Percentiles rank a stretch among this genome's conserved stretches.
phyloP scores from a whole-genome alignment of 805 yeast species.

The Candida sphagnicola region DNA sequence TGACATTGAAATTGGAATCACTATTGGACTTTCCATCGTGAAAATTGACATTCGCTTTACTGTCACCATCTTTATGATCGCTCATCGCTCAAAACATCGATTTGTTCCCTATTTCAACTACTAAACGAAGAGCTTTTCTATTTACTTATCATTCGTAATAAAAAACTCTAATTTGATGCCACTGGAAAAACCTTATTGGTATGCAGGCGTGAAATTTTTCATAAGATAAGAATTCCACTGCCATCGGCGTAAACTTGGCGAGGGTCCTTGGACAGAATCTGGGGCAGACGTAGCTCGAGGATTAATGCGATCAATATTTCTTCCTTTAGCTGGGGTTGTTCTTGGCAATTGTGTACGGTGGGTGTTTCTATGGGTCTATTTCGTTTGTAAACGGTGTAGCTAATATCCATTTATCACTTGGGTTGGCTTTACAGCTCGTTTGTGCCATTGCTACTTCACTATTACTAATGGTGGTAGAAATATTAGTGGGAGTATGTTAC shows the following conservation, averaged over 20 bases:
- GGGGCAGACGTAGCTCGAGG: background rate
- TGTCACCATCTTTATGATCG: background rate
- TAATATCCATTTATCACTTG: too few relatives aligned
- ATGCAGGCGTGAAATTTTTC: background rate
- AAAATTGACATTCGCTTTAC: background rate
- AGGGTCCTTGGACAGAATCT: background rate
- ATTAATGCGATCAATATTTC: too few relatives aligned
- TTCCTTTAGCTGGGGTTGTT: too few relatives aligned
- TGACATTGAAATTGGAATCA: background rate
- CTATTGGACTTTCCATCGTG: slow-evolving; percentile 1
- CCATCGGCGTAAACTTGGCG: background rate
- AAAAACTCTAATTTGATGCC: background rate
- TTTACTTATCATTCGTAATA: background rate
- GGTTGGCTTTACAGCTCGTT: too few relatives aligned
- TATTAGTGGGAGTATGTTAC: too few relatives aligned
- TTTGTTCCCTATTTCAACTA: background rate
- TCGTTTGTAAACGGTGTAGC: too few relatives aligned
- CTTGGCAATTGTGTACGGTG: too few relatives aligned
- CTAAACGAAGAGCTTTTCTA: background rate
- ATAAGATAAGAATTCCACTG: background rate
- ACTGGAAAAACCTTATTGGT: background rate
- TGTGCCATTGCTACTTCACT: too few relatives aligned
- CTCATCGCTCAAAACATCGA: slow-evolving; percentile 1
- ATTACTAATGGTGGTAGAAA: too few relatives aligned
- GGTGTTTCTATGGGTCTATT: too few relatives aligned